Base-by-base conservation (phyloP, 306 rosid genomes). In the Vigna trinervia region DNA sequence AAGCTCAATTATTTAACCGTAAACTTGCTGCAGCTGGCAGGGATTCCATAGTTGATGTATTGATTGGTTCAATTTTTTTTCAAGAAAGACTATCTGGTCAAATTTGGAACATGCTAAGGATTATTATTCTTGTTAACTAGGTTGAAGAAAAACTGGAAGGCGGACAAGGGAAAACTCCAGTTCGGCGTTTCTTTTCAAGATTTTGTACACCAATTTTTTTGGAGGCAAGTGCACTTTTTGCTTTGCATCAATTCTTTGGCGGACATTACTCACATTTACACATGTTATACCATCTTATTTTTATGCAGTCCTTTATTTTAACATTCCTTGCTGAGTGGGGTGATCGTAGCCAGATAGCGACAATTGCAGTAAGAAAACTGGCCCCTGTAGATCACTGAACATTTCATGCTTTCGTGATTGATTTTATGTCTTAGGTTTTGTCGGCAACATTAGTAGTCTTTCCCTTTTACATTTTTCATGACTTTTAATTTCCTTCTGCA, bases 271-370 rank as follows among this genome's bases (percentile, higher is more conserved):
- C 74, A 23, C 48, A 43, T 61, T 83, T 38, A 15, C 45, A 1
- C 12, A 11, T 84, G 71, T 67, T 43, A 54, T 30, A 38, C 26
- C 13, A 1, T 79, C 41, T 71, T 73, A 47, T 58, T 57, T 20
- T 65, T 77, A 19, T 84, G 89, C 92, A 93, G 99, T 88, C 99
- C 41, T 96, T 96, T 52, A 76, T 93, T 78, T 84, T 96, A 75
- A 96, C 99, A 52, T 96, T 96, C 83, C 91, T 96, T 66, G 99
- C 99, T 8, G 99, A 96, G 86, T 96, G 99, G 99, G 99, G 99
- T 4, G 99, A 96, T 79, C 99, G 98, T 19, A 96, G 99, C 89
- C 99, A 96, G 86, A 96, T 96, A 80, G 99, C 99, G 0, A 96
- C 99, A 52, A 96, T 96, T 78, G 99, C 99, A 15, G 99, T 96